phyloP scores from a whole-genome alignment of 495 filamentous ascomycete genomes.

The Platismatia glauca region DNA sequence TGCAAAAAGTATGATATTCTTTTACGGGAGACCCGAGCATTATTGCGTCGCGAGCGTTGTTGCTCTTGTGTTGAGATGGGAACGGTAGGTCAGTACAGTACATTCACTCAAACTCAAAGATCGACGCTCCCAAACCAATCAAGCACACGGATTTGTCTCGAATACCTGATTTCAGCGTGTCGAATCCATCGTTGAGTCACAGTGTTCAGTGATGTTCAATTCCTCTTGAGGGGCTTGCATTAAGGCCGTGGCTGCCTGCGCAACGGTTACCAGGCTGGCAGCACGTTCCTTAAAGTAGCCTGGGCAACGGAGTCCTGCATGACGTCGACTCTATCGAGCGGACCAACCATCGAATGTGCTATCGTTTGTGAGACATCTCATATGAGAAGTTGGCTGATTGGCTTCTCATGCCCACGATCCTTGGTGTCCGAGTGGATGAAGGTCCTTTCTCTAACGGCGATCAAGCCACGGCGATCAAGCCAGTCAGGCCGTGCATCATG shows the following conservation, averaged over 20 bases:
- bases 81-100: no score
- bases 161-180: neutral
- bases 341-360: neutral
- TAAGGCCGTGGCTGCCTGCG: neutral
- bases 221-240: neutral
- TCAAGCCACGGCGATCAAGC: no score
- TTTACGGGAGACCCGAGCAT: neutral
- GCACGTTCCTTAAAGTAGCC: constrained; percentile 6
- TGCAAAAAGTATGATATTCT: neutral
- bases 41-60: neutral
- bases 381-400: neutral
- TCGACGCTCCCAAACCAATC: neutral
- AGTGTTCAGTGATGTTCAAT: neutral
- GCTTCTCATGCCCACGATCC: neutral
- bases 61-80: neutral
- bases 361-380: neutral
- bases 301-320: constrained; percentile 1
- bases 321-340: neutral
- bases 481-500: neutral
- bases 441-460: neutral
- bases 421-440: neutral
- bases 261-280: neutral
- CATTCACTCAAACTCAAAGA: neutral
- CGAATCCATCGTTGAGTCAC: neutral
- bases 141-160: neutral